Evolutionary conservation across 345 rosid species (phyloP).

Genomic region (Populus pruinosa): DNA sequence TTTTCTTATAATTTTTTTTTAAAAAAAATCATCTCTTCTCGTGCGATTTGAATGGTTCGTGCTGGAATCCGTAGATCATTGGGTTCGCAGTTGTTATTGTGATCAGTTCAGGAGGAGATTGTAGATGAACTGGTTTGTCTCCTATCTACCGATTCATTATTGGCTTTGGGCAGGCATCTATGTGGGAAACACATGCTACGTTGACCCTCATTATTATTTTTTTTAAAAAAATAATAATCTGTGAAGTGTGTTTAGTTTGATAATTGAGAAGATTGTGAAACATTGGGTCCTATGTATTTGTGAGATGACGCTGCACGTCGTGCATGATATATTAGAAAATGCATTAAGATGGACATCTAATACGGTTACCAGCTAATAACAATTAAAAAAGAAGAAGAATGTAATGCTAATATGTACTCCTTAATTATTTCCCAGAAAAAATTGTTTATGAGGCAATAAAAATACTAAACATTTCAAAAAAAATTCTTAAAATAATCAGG

Average conservation of each 20-base stretch:
- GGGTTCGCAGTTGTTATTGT: not conserved
- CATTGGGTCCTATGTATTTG: not conserved
- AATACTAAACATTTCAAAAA: no score
- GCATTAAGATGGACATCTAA: no score
- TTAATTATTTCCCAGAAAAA: no score
- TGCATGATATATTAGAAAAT: no score
- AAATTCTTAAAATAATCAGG: no score
- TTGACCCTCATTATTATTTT: not conserved
- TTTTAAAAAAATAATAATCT: not conserved
- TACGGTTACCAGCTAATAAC: no score
- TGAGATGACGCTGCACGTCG: no score
- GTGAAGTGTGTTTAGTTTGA: not conserved
- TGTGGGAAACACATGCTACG: not conserved
- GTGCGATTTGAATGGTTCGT: not conserved
- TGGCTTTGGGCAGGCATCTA: not conserved
- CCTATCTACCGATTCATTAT: not conserved
- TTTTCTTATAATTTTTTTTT: no score
- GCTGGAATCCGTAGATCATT: not conserved
- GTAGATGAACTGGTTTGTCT: conserved; percentile 1
- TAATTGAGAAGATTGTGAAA: not conserved
- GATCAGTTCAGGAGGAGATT: no score
- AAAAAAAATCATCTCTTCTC: not conserved
- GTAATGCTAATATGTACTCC: no score
- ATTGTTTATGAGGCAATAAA: no score
- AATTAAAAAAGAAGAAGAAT: no score